Evolutionary conservation across 1,139 yeast species (phyloP), one percentile per base, ranked within the genome.

Genomic region (Pichia sp.): DNA sequence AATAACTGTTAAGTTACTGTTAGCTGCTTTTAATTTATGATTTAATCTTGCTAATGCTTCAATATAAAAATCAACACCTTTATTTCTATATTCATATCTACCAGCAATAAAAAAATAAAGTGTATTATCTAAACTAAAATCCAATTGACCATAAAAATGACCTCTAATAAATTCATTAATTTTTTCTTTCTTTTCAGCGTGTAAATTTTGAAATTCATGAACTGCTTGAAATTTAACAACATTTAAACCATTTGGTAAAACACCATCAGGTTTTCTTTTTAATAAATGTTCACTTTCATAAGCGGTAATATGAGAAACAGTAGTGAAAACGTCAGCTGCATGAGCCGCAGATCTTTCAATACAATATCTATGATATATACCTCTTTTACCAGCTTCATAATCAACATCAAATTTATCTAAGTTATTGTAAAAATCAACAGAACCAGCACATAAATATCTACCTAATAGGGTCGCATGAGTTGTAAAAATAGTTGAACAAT

Each of bases 401-500:
- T 92, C 98, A 41, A 90, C 97, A 61, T 92, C 98, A 62, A 92
- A 90, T 61, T 80, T 73, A 55, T 86, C 85, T 60, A 92, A 73
- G 62, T 90, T 89, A 67, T 92, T 92, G 72, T 92, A 92, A 62
- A 92, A 92, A 65, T 92, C 98, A 41, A 89, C 95, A 29, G 87
- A 80, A 26, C 97, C 97, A 23, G 97, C 97, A 71, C 98, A 92
- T 53, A 92, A 70, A 64, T 92, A 92, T 58, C 98, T 79, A 39
- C 98, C 98, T 55, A 92, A 74, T 55, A 92, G 70, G 24, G 98
- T 92, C 2, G 98, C 98, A 63, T 92, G 98, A 33, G 98, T 92
- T 45, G 98, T 92, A 72, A 92, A 92, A 53, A 92, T 85, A 40
- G 98, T 90, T 50, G 96, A 87, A 48, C 87, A 89, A 60, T 92